Evolutionary conservation across 176 grass and related monocot species (phyloP).

Genomic region (Hordeum marinum): DNA sequence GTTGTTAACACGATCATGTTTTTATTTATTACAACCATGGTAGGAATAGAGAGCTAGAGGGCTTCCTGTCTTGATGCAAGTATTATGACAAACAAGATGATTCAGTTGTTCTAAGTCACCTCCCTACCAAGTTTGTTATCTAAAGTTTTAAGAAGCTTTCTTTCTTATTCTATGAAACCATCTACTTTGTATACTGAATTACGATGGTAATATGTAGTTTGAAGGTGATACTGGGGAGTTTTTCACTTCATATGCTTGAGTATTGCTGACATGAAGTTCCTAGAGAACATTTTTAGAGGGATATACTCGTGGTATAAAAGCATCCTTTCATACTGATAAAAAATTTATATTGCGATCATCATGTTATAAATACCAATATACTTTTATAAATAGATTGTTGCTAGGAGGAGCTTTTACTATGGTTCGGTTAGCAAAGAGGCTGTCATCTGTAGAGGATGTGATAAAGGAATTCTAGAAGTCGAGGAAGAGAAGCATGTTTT

Average conservation of each 20-base stretch:
- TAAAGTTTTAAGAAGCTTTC: background rate
- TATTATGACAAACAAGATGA: slow-evolving; percentile 38
- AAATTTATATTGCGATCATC: no score
- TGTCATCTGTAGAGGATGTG: no score
- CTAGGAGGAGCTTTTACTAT: no score
- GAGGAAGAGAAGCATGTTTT: no score
- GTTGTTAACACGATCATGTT: background rate
- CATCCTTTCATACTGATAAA: no score
- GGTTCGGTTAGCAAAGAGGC: no score
- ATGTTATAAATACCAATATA: no score
- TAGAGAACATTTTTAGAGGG: no score
- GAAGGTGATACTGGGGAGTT: background rate
- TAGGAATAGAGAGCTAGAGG: slow-evolving; percentile 32
- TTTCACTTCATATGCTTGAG: background rate
- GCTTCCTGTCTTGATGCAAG: slow-evolving; percentile 43
- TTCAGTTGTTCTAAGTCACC: slow-evolving; percentile 25
- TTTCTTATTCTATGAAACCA: background rate
- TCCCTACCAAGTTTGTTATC: background rate
- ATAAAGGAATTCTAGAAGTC: no score
- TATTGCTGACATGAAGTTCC: no score
- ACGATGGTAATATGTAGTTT: background rate
- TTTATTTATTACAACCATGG: slow-evolving; percentile 9
- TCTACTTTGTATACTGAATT: background rate
- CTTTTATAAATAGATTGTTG: no score
- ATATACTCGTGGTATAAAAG: no score